Base-by-base conservation (phyloP, 1,284 basidiomycete genomes). In the Malassezia obtusa region DNA sequence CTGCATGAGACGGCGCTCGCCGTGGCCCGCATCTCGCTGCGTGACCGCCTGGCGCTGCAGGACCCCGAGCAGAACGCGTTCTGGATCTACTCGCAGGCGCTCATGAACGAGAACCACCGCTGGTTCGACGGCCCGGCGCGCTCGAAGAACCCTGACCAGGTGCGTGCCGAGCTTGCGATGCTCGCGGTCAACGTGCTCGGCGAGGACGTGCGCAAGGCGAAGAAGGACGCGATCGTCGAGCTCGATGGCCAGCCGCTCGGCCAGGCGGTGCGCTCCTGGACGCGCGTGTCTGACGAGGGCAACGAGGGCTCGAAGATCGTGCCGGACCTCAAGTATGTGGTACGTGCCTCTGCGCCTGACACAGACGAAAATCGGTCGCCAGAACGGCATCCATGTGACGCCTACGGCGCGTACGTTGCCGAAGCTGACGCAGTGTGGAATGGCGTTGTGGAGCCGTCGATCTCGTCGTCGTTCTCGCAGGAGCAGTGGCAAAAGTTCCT, bases 331-430 rank as follows among this genome's bases (percentile, higher is more conserved):
- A 90, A 90, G 76, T 89, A 89, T 70, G 86, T 82, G 30, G 50
- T 49, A 31, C 55, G 60, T 61, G n/a, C 52, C 57, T 47, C 26
- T 15, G 50, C n/a, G n/a, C n/a, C 38, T 21, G 33, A 37, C 43
- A 43, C 33, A 63, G 76, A 73, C 89, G 77, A 92, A 92, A 76
- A 84, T 86, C 71, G 83, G 87, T 6, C 80, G 90, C 59, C 90
- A 94, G 78, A 94, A 94, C 62, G 80, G 86, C 5, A 83, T 94
- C 48, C 90, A 94, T 65, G 87, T 92, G 46, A 91, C 89, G 28
- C 89, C 90, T 2, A 89, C 89, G 9, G 85, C 82, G 0, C 54
- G 61, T 63, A 50, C 61, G 61, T 59, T 8, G 15, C 1, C 14
- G 12, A 21, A n/a, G n/a, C 21, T 40, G 36, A 49, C 19, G 19